Conservation (phyloP, 805 yeast species). For the Metschnikowia lunata region DNA sequence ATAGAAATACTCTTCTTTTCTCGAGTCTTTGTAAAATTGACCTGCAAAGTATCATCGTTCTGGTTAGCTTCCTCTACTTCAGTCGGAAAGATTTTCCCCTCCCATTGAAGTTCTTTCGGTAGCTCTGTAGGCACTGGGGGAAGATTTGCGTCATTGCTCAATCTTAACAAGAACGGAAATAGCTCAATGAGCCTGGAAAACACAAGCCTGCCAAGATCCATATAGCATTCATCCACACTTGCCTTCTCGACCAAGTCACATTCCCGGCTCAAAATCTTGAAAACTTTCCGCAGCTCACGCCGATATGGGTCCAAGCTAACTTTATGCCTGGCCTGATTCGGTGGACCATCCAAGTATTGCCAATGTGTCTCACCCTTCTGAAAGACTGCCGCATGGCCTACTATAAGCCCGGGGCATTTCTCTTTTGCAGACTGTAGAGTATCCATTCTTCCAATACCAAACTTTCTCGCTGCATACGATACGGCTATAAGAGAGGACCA, state of each 20-base stretch:
- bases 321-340: constrained; percentile 63
- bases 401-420: constrained; percentile 71
- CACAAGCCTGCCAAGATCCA: constrained; percentile 74
- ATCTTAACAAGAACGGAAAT: constrained; percentile 44
- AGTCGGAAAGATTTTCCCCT: constrained; percentile 21
- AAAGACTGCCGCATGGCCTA: constrained; percentile 93
- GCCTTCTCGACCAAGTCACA: constrained; percentile 85
- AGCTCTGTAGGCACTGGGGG: constrained; percentile 43
- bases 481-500: constrained; percentile 92
- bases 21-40: constrained; percentile 1
- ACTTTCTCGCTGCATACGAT: constrained; percentile 81
- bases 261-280: constrained; percentile 54
- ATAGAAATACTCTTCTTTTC: constrained; percentile 4
- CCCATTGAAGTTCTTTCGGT: constrained; percentile 30
- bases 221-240: constrained; percentile 88
- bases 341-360: constrained; percentile 63
- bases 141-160: constrained; percentile 23
- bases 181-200: constrained; percentile 36
- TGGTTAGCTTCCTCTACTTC: constrained; percentile 6
- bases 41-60: background rate
- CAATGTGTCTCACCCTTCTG: constrained; percentile 80
- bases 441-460: constrained; percentile 78
- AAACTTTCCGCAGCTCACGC: constrained; percentile 76
- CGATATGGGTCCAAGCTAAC: constrained; percentile 91
- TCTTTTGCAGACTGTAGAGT: constrained; percentile 58